These are phyloP conservation scores for Lactarius trivialis DNA, from an alignment of 768 basidiomycete species.

Conservation along the genomic window DNA sequence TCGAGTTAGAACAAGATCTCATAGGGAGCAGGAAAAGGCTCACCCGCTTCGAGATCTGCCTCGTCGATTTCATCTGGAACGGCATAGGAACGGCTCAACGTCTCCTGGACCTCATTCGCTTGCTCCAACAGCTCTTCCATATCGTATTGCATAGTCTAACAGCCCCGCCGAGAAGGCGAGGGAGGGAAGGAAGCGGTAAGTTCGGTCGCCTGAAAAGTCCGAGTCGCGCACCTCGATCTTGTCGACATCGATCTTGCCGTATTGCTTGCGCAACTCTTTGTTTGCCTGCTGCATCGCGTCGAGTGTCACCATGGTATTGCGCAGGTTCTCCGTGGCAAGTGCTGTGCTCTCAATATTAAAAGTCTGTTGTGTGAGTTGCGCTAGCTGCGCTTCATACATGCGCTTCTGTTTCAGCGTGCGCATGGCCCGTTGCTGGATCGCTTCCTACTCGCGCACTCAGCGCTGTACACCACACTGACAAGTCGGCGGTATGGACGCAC, in stretches of 20 bases:
- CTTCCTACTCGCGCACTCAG: slow-evolving; percentile 45
- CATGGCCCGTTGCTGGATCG: slow-evolving; percentile 91
- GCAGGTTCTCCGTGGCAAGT: slow-evolving; percentile 93
- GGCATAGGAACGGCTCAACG: slow-evolving; percentile 86
- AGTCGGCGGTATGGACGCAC: slow-evolving; percentile 36
- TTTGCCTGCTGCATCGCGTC: slow-evolving; percentile 95
- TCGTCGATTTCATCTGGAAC: slow-evolving; percentile 98
- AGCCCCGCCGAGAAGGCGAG: not conserved
- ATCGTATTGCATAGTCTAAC: slow-evolving; percentile 88
- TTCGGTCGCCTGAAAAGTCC: not conserved
- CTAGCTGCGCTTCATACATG: slow-evolving; percentile 91
- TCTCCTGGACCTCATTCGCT: slow-evolving; percentile 96
- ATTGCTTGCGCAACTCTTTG: slow-evolving; percentile 94
- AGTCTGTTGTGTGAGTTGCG: slow-evolving; percentile 87
- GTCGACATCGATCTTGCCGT: slow-evolving; percentile 94
- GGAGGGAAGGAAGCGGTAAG: not conserved
- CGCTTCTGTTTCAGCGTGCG: slow-evolving; percentile 90
- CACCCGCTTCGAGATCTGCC: slow-evolving; percentile 93
- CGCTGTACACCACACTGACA: not conserved
- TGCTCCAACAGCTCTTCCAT: slow-evolving; percentile 98
- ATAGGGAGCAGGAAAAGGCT: slow-evolving; percentile 24
- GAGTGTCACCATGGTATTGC: slow-evolving; percentile 98
- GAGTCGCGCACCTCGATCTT: slow-evolving; percentile 81
- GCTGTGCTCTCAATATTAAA: slow-evolving; percentile 98
- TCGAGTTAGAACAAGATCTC: not conserved